Percentiles rank a stretch among this genome's conserved stretches.
Evolutionary conservation across 208 protist species (phyloP).

Genomic region (Naegleria fowleri): DNA sequence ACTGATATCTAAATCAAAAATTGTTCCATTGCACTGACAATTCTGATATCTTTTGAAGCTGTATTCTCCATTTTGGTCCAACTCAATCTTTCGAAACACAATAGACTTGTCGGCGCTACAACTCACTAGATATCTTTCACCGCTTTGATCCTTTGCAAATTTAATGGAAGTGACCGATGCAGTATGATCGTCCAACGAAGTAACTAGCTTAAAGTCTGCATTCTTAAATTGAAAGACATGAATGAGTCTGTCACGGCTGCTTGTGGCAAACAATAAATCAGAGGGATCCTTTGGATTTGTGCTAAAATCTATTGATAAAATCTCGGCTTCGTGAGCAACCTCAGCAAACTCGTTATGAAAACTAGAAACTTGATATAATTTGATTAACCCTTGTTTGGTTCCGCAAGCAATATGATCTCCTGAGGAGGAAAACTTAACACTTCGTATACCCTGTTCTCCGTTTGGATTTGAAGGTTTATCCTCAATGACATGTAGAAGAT

Average conservation of each 20-base stretch:
- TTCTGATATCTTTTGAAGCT: background rate
- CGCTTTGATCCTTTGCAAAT: conserved; percentile 19
- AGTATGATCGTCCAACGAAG: conserved; percentile 35
- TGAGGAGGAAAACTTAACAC: conserved; percentile 28
- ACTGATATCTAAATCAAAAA: conserved; percentile 41
- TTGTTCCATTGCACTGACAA: background rate
- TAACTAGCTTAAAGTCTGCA: background rate
- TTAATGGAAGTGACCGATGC: conserved; percentile 34
- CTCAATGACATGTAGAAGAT: conserved; percentile 24
- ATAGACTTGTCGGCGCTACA: conserved; percentile 37
- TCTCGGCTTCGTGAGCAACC: conserved; percentile 34
- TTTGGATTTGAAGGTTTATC: background rate
- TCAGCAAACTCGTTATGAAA: background rate
- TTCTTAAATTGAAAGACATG: conserved; percentile 29
- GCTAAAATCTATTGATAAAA: conserved; percentile 37
- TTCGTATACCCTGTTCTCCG: conserved; percentile 31
- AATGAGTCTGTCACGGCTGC: conserved; percentile 30
- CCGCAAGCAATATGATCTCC: conserved; percentile 32
- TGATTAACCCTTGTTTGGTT: conserved; percentile 33
- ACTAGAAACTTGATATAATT: background rate
- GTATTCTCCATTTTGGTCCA: background rate
- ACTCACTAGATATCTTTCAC: conserved; percentile 28
- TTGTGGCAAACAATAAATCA: conserved; percentile 22
- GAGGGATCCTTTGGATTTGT: background rate
- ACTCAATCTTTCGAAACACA: conserved; percentile 22